These are phyloP conservation scores for Croton laevigatus DNA, from an alignment of 441 rosid species.

Conservation along the genomic window DNA sequence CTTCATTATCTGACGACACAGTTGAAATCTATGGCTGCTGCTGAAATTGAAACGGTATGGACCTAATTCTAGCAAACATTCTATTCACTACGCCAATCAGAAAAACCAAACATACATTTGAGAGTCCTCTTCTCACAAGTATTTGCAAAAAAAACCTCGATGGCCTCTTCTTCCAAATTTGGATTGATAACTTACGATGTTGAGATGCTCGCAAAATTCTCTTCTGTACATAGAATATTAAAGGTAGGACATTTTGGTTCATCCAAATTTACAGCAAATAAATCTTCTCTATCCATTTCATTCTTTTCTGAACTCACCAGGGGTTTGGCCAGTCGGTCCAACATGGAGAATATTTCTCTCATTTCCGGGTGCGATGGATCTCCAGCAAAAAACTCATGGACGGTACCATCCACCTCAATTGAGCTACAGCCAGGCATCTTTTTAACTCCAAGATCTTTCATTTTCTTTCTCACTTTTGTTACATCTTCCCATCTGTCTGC, in stretches of 20 bases:
- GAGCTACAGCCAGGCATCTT: constrained; percentile 32
- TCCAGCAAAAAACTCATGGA: constrained; percentile 28
- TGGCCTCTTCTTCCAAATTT: background rate
- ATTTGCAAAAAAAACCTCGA: background rate
- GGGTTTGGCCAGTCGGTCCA: background rate
- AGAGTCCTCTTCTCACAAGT: background rate
- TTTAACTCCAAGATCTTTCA: constrained; percentile 27
- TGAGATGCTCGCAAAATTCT: background rate
- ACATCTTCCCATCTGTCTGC: constrained; percentile 28
- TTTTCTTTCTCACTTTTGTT: constrained; percentile 23
- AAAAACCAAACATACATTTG: background rate
- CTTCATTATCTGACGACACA: constrained; percentile 88
- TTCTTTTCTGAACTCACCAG: background rate
- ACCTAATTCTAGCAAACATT: background rate
- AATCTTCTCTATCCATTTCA: constrained; percentile 4
- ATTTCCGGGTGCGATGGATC: constrained; percentile 47
- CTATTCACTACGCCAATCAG: background rate
- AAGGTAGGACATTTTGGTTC: background rate
- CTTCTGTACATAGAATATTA: background rate
- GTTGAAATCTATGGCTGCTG: constrained; percentile 52
- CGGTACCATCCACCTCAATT: constrained; percentile 20
- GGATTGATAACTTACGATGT: background rate
- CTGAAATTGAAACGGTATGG: background rate
- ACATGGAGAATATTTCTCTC: constrained; percentile 24
- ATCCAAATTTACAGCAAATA: background rate